These are phyloP conservation scores for Neurospora sp. DNA, from an alignment of 495 filamentous ascomycete genomes.

Conservation along the genomic window DNA sequence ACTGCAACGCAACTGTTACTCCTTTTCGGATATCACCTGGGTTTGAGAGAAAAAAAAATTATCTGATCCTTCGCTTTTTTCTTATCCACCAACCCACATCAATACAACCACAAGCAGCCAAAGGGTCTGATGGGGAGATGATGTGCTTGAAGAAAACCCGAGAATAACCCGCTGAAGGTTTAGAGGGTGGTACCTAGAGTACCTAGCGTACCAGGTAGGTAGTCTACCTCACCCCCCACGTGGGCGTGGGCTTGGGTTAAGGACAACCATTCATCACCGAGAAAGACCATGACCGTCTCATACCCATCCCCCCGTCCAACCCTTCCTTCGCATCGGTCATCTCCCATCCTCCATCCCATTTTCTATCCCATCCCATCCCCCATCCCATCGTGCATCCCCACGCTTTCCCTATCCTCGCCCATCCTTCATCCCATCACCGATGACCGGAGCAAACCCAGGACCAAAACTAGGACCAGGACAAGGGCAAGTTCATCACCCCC, in stretches of 20 bases:
- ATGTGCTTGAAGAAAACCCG: background rate
- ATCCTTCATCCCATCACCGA: background rate
- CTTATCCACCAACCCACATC: background rate
- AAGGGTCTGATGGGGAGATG: background rate
- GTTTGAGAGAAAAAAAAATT: background rate
- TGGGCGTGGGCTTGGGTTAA: background rate
- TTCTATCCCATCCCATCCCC: no score
- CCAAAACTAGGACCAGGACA: background rate
- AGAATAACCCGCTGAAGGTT: background rate
- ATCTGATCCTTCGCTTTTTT: background rate
- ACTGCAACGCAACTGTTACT: background rate
- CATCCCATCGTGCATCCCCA: background rate
- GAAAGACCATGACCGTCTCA: background rate
- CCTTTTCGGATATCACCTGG: background rate
- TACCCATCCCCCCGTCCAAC: background rate
- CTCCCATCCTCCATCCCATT: background rate
- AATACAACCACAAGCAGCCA: background rate
- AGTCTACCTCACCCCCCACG: background rate
- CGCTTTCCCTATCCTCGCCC: background rate
- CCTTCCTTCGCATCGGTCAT: background rate
- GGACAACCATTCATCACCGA: background rate
- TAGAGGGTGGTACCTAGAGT: background rate
- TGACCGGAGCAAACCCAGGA: background rate
- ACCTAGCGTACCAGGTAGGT: background rate
- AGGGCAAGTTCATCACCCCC: background rate